phyloP scores from a whole-genome alignment of 371 early-diverging fungal species.

The Amoeboaphelidium protococcarum region DNA sequence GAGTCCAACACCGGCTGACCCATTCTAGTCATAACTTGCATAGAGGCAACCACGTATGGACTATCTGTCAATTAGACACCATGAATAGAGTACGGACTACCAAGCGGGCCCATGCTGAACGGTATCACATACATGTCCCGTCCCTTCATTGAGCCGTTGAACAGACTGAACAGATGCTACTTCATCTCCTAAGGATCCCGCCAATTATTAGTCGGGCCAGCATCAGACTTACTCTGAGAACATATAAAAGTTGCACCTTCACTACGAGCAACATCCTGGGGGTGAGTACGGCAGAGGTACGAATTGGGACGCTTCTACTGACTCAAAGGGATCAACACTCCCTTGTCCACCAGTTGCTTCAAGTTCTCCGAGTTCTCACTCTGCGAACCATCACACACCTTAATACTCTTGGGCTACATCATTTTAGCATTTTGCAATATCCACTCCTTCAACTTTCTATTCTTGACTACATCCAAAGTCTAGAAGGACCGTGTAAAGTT shows the following conservation, averaged over 20 bases:
- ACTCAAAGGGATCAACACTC: constrained; percentile 25
- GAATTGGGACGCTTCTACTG: constrained; percentile 21
- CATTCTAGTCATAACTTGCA: constrained; percentile 17
- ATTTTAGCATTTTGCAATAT: background rate
- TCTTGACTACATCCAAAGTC: background rate
- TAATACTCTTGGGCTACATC: background rate
- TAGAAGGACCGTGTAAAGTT: too few species aligned
- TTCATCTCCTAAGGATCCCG: constrained; percentile 12
- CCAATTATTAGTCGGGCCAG: constrained; percentile 21
- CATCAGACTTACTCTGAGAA: constrained; percentile 10
- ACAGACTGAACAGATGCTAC: constrained; percentile 8
- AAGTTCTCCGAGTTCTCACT: constrained; percentile 8
- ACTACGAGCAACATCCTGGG: constrained; percentile 15
- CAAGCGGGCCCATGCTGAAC: constrained; percentile 19
- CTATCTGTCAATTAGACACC: constrained; percentile 18
- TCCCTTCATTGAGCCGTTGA: constrained; percentile 18
- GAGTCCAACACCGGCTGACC: constrained; percentile 13
- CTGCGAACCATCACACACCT: constrained; percentile 11
- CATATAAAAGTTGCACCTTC: constrained; percentile 17
- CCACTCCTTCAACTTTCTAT: background rate
- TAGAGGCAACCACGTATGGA: constrained; percentile 16
- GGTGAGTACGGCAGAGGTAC: constrained; percentile 15
- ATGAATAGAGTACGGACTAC: constrained; percentile 11
- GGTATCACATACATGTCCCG: constrained; percentile 20
- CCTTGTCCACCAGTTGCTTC: constrained; percentile 15